Conservation (phyloP, 2,329 filamentous ascomycete genomes). For the Nigrograna mackinnonii region DNA sequence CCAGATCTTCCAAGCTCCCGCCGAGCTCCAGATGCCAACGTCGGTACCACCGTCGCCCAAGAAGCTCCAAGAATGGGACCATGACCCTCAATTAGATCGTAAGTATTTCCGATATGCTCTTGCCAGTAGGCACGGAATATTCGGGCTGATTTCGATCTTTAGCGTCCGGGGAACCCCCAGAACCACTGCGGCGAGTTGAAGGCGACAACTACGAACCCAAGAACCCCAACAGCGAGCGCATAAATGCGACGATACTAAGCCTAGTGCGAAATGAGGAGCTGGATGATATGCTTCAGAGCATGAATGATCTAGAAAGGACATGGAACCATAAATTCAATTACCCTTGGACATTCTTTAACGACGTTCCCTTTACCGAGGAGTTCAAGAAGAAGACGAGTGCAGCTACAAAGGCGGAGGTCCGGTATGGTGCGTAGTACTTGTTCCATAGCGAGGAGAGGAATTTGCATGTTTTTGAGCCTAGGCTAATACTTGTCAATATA, state of each 20-base stretch:
- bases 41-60: constrained; percentile 25
- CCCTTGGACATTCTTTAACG: constrained; percentile 99
- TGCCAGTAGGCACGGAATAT: neutral
- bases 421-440: constrained; percentile 65
- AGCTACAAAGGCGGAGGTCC: constrained; percentile 84
- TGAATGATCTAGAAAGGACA: constrained; percentile 88
- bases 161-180: constrained; percentile 85
- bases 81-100: constrained; percentile 89
- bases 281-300: constrained; percentile 80
- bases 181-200: constrained; percentile 68
- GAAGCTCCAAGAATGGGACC: constrained; percentile 65
- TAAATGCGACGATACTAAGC: constrained; percentile 90
- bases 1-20: constrained; percentile 68
- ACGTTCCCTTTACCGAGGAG: constrained; percentile 88
- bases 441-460: neutral
- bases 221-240: constrained; percentile 75
- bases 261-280: constrained; percentile 93
- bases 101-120: constrained; percentile 45
- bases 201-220: constrained; percentile 78
- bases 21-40: constrained; percentile 40
- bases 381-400: constrained; percentile 84
- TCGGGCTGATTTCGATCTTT: constrained; percentile 10
- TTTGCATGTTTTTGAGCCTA: neutral
- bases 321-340: constrained; percentile 99
- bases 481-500: constrained; percentile 38